phyloP scores from a whole-genome alignment of 441 rosid genomes.

The Iberis amara region DNA sequence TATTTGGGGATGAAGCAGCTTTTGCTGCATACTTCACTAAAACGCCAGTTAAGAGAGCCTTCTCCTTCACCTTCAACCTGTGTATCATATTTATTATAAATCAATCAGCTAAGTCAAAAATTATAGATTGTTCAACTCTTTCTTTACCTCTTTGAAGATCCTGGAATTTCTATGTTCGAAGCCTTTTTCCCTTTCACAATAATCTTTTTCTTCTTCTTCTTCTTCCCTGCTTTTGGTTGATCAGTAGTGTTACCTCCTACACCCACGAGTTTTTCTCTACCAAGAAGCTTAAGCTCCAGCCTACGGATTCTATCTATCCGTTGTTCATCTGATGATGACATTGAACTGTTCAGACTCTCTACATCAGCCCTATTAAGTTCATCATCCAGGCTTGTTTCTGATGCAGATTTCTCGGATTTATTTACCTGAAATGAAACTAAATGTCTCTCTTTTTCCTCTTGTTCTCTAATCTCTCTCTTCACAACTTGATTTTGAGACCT shows the following conservation, averaged over 20 bases:
- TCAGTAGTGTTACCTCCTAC: too few species aligned
- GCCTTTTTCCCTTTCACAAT: slow-evolving; percentile 36
- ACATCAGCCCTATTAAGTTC: slow-evolving; percentile 25
- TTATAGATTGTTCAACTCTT: neutral
- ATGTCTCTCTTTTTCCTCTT: neutral
- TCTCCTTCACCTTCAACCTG: slow-evolving; percentile 75
- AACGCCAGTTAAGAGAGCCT: slow-evolving; percentile 56
- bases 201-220: slow-evolving; percentile 23
- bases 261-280: slow-evolving; percentile 19
- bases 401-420: slow-evolving; percentile 16
- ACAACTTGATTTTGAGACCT: slow-evolving; percentile 18
- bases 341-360: slow-evolving; percentile 27
- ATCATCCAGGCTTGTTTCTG: slow-evolving; percentile 27
- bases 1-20: slow-evolving; percentile 33
- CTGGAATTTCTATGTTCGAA: slow-evolving; percentile 46
- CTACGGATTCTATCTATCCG: slow-evolving; percentile 25
- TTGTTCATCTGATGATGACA: slow-evolving; percentile 23
- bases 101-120: neutral
- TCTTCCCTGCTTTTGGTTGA: slow-evolving; percentile 16
- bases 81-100: slow-evolving; percentile 15
- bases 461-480: slow-evolving; percentile 19
- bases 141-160: slow-evolving; percentile 64
- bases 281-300: slow-evolving; percentile 30
- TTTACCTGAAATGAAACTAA: slow-evolving; percentile 10
- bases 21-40: slow-evolving; percentile 60